Conservation (phyloP, 495 filamentous ascomycete species). For the Penicillium macrosclerotiorum region DNA sequence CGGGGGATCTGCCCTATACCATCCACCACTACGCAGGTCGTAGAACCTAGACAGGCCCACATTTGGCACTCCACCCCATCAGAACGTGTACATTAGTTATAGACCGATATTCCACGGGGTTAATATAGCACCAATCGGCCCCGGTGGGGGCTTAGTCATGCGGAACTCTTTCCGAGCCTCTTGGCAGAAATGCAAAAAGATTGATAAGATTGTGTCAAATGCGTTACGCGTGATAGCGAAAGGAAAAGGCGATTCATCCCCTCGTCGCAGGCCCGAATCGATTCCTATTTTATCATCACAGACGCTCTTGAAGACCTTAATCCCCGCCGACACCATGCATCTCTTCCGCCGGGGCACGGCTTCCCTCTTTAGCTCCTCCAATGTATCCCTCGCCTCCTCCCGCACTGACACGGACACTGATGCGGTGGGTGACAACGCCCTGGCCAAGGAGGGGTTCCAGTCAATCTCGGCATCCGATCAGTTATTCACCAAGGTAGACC, state of each 20-base stretch:
- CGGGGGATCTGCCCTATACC: conserved; percentile 45
- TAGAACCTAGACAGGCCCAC: conserved; percentile 10
- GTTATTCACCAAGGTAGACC: conserved; percentile 54
- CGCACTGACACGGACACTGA: conserved; percentile 25
- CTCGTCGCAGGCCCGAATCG: background rate
- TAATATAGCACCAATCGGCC: conserved; percentile 9
- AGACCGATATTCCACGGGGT: too few relatives aligned
- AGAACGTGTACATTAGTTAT: conserved; percentile 22
- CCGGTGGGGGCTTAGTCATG: conserved; percentile 24
- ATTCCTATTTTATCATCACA: background rate
- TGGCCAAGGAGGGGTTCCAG: conserved; percentile 36
- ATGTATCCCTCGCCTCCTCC: conserved; percentile 27
- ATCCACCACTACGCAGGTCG: conserved; percentile 30
- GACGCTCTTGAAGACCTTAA: background rate
- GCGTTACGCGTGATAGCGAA: conserved; percentile 5
- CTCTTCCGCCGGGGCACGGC: conserved; percentile 36
- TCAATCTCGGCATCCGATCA: conserved; percentile 34
- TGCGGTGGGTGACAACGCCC: conserved; percentile 20
- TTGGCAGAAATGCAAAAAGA: conserved; percentile 29
- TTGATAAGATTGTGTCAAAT: conserved; percentile 30
- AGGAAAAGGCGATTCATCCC: background rate
- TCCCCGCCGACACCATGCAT: conserved; percentile 24
- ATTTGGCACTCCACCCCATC: background rate
- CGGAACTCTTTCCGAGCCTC: conserved; percentile 16
- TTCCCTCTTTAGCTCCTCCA: conserved; percentile 35